A percentile compares a stretch with the other conserved stretches of the same genome.
These are phyloP conservation scores for Amesomyces nigricolor DNA, from an alignment of 2,329 filamentous ascomycete genomes.

Conservation along the genomic window DNA sequence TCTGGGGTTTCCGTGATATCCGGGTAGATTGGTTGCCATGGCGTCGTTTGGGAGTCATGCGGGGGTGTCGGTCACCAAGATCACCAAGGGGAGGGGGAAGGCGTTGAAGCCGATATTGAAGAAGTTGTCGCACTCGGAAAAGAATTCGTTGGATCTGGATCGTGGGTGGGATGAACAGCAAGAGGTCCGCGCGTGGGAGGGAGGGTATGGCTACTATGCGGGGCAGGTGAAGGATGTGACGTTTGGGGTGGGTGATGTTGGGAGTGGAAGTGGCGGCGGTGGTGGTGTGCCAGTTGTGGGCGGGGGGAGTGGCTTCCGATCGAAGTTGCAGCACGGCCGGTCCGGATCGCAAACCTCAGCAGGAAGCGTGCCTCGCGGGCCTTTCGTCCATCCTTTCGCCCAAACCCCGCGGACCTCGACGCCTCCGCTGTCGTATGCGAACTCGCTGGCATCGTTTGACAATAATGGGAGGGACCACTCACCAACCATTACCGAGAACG, in stretches of 20 bases:
- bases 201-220: slow-evolving; percentile 21
- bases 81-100: slow-evolving; percentile 44
- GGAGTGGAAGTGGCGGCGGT: slow-evolving; percentile 12
- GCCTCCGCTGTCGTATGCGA: slow-evolving; percentile 53
- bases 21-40: slow-evolving; percentile 27
- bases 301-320: slow-evolving; percentile 21
- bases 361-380: slow-evolving; percentile 43
- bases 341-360: slow-evolving; percentile 41
- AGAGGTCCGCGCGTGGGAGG: slow-evolving; percentile 30
- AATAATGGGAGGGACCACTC: slow-evolving; percentile 48
- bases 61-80: slow-evolving; percentile 33
- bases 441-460: slow-evolving; percentile 49
- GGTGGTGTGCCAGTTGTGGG: slow-evolving; percentile 10
- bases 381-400: slow-evolving; percentile 60
- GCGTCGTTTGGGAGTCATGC: slow-evolving; percentile 33
- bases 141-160: slow-evolving; percentile 58
- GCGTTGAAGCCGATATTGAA: slow-evolving; percentile 59
- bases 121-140: slow-evolving; percentile 53
- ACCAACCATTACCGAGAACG: slow-evolving; percentile 49
- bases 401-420: slow-evolving; percentile 58
- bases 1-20: background rate
- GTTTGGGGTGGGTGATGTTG: slow-evolving; percentile 33
- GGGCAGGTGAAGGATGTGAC: slow-evolving; percentile 39
- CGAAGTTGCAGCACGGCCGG: slow-evolving; percentile 49
- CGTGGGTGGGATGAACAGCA: slow-evolving; percentile 50